A percentile compares a stretch with the other conserved stretches of the same genome.
Evolutionary conservation across 345 rosid species (phyloP).

Genomic region (Heritiera littoralis): DNA sequence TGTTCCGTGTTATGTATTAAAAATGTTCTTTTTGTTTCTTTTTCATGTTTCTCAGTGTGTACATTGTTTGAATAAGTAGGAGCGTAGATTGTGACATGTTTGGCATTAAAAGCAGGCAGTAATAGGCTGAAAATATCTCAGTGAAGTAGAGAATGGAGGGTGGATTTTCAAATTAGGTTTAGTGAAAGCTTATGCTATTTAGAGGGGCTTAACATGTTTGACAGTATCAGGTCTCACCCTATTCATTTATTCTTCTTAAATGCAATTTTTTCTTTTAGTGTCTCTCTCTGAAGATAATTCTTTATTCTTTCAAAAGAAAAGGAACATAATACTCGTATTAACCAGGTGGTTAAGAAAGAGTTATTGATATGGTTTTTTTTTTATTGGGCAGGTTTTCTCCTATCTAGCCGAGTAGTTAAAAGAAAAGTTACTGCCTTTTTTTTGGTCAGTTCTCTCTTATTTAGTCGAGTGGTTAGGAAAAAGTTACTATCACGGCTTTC

Average conservation of each 20-base stretch:
- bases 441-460: too few relatives aligned
- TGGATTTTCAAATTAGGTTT: conserved; percentile 28
- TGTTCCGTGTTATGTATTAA: conserved; percentile 23
- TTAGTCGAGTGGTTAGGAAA: too few relatives aligned
- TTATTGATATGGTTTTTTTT: too few relatives aligned
- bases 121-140: neutral
- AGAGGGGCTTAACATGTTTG: conserved; percentile 11
- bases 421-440: too few relatives aligned
- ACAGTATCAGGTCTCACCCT: conserved; percentile 19
- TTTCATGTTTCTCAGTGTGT: conserved; percentile 41
- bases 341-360: too few relatives aligned
- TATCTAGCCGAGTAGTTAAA: too few relatives aligned
- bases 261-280: neutral
- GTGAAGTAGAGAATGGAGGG: conserved; percentile 21
- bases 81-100: conserved; percentile 31
- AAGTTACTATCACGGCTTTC: too few relatives aligned
- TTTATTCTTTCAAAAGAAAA: neutral
- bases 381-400: too few relatives aligned
- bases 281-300: neutral
- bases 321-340: too few relatives aligned
- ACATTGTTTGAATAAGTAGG: conserved; percentile 46
- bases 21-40: neutral
- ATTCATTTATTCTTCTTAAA: conserved; percentile 29
- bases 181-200: neutral
- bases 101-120: conserved; percentile 24